Percentiles rank a stretch among this genome's conserved stretches.
Conservation (phyloP, 441 rosid genomes). For the Gossypium laxum region DNA sequence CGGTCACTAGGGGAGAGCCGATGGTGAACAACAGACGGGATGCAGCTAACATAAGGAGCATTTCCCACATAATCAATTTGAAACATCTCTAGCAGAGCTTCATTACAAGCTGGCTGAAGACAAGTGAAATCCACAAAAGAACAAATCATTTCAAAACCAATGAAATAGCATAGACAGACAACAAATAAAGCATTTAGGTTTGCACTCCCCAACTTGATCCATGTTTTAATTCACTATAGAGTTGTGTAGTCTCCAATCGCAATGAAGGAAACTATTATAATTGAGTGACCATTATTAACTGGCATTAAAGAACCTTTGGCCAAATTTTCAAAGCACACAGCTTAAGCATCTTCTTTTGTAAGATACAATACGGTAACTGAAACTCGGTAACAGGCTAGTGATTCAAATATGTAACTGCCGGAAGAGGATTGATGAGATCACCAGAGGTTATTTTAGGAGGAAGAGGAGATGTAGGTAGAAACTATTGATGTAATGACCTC, state of each 20-base stretch:
- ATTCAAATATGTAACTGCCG: not conserved
- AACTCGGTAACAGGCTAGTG: not conserved
- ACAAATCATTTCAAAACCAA: conserved; percentile 10
- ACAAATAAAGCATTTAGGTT: not conserved
- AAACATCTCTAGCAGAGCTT: conserved; percentile 72
- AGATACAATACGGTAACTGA: not conserved
- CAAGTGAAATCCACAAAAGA: conserved; percentile 11
- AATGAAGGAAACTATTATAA: not conserved
- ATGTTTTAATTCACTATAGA: not conserved
- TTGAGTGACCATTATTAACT: not conserved
- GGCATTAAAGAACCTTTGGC: not conserved
- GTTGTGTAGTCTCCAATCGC: not conserved
- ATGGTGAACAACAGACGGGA: conserved; percentile 68
- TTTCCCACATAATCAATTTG: conserved; percentile 61
- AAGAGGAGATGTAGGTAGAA: not conserved
- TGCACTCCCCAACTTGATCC: not conserved
- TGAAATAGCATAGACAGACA: not conserved
- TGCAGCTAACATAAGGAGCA: conserved; percentile 66
- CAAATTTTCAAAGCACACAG: conserved; percentile 1
- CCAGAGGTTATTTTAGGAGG: not conserved
- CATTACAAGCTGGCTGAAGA: conserved; percentile 74
- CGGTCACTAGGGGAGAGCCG: conserved; percentile 75
- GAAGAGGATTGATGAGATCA: not conserved
- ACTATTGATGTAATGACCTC: not conserved
- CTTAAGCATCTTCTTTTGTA: not conserved